These are phyloP conservation scores for Pseudopithomyces maydicus DNA, from an alignment of 2,329 filamentous ascomycete species.

Conservation along the genomic window DNA sequence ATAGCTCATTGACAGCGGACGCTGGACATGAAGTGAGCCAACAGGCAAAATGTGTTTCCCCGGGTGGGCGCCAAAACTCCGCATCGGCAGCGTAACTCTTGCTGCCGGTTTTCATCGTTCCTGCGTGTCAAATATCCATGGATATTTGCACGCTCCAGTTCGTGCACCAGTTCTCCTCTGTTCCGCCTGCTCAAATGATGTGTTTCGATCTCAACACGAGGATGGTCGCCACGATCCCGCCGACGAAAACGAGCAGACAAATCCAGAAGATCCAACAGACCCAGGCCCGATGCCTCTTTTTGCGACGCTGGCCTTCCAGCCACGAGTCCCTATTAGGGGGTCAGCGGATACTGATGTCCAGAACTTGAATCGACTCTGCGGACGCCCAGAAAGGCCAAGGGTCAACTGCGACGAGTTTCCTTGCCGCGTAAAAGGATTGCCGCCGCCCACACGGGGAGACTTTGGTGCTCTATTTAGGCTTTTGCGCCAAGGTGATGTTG, in stretches of 20 bases:
- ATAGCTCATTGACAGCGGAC: neutral
- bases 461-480: conserved; percentile 13
- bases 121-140: neutral
- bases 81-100: neutral
- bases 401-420: conserved; percentile 25
- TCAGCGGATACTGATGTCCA: conserved; percentile 39
- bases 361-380: conserved; percentile 34
- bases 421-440: conserved; percentile 14
- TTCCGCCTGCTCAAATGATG: conserved; percentile 44
- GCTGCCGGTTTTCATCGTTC: neutral
- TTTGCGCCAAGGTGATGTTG: neutral
- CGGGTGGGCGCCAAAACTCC: neutral
- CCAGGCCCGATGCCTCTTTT: conserved; percentile 52
- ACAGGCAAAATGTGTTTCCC: neutral
- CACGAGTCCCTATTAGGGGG: conserved; percentile 54
- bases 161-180: neutral
- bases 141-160: neutral
- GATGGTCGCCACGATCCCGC: conserved; percentile 51
- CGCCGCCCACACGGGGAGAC: conserved; percentile 4
- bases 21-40: neutral
- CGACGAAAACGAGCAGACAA: conserved; percentile 51
- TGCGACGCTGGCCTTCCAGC: conserved; percentile 57
- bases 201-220: conserved; percentile 47
- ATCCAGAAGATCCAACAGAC: conserved; percentile 57
- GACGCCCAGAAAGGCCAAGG: conserved; percentile 31